These are phyloP conservation scores for Pachyrhizus erosus DNA, from an alignment of 306 rosid species.

Conservation along the genomic window DNA sequence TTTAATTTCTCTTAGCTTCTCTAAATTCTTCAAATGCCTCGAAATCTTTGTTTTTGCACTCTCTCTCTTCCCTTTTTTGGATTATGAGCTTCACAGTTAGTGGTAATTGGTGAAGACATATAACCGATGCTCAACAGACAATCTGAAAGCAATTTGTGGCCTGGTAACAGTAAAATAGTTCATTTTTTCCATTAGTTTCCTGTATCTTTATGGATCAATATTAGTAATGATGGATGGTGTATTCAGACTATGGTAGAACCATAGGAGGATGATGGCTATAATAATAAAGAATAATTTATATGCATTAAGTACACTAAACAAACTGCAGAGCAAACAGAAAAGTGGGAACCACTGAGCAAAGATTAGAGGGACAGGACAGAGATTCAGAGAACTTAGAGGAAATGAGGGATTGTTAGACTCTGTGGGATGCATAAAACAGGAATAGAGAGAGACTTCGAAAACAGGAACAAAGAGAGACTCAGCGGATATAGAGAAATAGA, in stretches of 20 bases:
- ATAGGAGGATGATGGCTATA: background rate
- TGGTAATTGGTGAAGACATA: background rate
- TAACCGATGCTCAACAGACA: background rate
- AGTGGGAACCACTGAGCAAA: background rate
- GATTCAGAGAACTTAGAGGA: background rate
- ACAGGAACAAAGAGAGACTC: background rate
- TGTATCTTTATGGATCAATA: background rate
- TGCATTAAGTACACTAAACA: background rate
- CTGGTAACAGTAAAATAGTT: background rate
- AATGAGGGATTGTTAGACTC: background rate
- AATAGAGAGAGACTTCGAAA: background rate
- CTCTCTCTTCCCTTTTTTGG: background rate
- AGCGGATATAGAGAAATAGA: background rate
- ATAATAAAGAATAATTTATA: background rate
- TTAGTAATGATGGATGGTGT: slow-evolving; percentile 1
- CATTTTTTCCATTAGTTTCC: background rate
- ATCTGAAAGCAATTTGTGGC: background rate
- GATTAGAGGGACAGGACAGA: background rate
- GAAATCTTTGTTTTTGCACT: no score
- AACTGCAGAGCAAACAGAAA: background rate
- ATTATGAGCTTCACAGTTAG: background rate
- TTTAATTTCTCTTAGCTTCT: no score
- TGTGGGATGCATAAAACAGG: background rate
- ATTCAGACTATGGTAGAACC: background rate
- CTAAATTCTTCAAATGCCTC: no score